Conservation (phyloP, 1,139 yeast genomes). For the Nakaseomyces uthaithaninus region DNA sequence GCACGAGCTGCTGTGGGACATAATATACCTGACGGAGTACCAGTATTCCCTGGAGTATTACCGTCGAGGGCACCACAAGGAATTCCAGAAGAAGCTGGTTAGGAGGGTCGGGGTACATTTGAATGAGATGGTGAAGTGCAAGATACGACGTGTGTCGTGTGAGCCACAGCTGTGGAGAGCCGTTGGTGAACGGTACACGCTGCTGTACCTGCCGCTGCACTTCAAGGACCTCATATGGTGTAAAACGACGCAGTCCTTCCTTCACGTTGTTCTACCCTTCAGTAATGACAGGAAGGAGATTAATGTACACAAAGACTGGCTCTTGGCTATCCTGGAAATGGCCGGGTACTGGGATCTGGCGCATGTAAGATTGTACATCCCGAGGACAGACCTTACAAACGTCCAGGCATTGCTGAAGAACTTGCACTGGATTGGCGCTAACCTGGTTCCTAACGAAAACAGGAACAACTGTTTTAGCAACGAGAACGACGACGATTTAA, state of each 20-base stretch:
- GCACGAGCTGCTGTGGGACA: conserved; percentile 30
- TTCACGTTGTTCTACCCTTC: conserved; percentile 20
- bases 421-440: conserved; percentile 31
- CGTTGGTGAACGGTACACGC: conserved; percentile 20
- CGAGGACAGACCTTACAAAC: conserved; percentile 16
- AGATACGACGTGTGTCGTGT: not conserved
- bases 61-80: conserved; percentile 9
- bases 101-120: conserved; percentile 12
- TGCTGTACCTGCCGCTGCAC: conserved; percentile 23
- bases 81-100: conserved; percentile 21
- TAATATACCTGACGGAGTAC: conserved; percentile 26
- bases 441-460: conserved; percentile 24
- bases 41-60: conserved; percentile 19
- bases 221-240: conserved; percentile 22
- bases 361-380: conserved; percentile 22
- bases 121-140: conserved; percentile 7
- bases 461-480: conserved; percentile 12
- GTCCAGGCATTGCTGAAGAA: conserved; percentile 21
- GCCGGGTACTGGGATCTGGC: conserved; percentile 14
- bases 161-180: conserved; percentile 18
- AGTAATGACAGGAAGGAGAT: conserved; percentile 10
- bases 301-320: conserved; percentile 19
- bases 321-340: conserved; percentile 25
- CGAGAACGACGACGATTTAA: conserved; percentile 13
- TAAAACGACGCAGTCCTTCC: conserved; percentile 15